phyloP scores from a whole-genome alignment of 2,329 filamentous ascomycete species.

The Lecanicillium sp. region DNA sequence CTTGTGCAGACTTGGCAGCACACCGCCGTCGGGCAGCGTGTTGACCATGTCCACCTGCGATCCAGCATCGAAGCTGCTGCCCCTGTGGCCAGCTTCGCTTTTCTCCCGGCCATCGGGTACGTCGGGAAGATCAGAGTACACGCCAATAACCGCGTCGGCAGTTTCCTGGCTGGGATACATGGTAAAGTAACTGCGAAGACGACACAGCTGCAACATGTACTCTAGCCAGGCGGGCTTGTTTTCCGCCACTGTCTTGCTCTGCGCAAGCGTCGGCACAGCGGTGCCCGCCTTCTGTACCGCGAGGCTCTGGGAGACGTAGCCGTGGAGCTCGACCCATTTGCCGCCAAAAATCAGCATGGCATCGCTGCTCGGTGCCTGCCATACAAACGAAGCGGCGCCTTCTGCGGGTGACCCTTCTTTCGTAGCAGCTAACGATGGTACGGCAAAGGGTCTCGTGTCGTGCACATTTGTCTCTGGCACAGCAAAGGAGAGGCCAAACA shows the following conservation, averaged over 20 bases:
- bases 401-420: no score
- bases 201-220: constrained; percentile 68
- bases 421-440: constrained; percentile 30
- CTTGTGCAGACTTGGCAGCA: constrained; percentile 37
- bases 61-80: constrained; percentile 35
- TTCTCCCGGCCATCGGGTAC: constrained; percentile 61
- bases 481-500: constrained; percentile 77
- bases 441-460: constrained; percentile 48
- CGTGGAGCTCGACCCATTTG: constrained; percentile 81
- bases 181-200: constrained; percentile 69
- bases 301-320: constrained; percentile 64
- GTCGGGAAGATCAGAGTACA: constrained; percentile 71
- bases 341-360: constrained; percentile 78
- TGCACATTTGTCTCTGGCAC: constrained; percentile 60
- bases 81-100: constrained; percentile 23
- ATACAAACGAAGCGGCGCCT: constrained; percentile 70
- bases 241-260: constrained; percentile 57
- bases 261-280: constrained; percentile 34
- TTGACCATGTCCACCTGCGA: constrained; percentile 42
- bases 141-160: constrained; percentile 54
- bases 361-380: constrained; percentile 78
- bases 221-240: constrained; percentile 72
- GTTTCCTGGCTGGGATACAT: constrained; percentile 65
- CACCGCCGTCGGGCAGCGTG: constrained; percentile 39
- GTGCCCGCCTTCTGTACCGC: constrained; percentile 33